Percentiles rank a stretch among this genome's conserved stretches.
Conservation (phyloP, 1,284 basidiomycete genomes). For the Phylloporus sp. region DNA sequence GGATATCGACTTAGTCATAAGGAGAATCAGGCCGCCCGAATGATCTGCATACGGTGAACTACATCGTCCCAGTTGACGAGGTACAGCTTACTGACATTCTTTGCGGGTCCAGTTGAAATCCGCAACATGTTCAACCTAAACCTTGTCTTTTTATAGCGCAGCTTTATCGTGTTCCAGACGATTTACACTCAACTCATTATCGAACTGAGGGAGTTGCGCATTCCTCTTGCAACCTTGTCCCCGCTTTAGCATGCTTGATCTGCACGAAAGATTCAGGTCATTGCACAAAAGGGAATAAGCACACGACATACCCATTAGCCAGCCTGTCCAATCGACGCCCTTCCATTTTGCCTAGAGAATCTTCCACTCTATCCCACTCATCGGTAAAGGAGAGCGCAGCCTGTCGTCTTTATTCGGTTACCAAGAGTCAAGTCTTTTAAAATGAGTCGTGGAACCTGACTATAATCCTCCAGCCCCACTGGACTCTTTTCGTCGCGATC, state of each 20-base stretch:
- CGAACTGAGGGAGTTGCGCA: slow-evolving; percentile 88
- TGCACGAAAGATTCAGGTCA: slow-evolving; percentile 38
- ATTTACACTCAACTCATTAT: slow-evolving; percentile 80
- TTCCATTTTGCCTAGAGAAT: slow-evolving; percentile 83
- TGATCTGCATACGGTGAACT: slow-evolving; percentile 48
- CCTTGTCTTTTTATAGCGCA: slow-evolving; percentile 62
- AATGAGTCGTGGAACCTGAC: slow-evolving; percentile 72
- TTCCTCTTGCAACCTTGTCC: slow-evolving; percentile 81
- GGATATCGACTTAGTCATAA: slow-evolving; percentile 85
- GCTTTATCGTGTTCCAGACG: slow-evolving; percentile 61
- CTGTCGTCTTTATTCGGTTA: slow-evolving; percentile 48
- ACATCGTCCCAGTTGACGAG: not conserved
- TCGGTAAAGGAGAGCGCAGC: slow-evolving; percentile 88
- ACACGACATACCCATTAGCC: slow-evolving; percentile 53
- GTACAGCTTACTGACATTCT: slow-evolving; percentile 72
- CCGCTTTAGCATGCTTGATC: slow-evolving; percentile 69
- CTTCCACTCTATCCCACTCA: slow-evolving; percentile 85
- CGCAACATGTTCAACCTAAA: slow-evolving; percentile 53
- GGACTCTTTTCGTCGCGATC: slow-evolving; percentile 89
- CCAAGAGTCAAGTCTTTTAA: slow-evolving; percentile 15
- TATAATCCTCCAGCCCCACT: slow-evolving; percentile 81
- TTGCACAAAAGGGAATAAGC: not conserved
- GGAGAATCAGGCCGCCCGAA: slow-evolving; percentile 86
- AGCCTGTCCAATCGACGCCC: slow-evolving; percentile 78
- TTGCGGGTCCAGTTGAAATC: slow-evolving; percentile 89